phyloP scores from a whole-genome alignment of 2,329 filamentous ascomycete species.

The Hypoxylon sp. region DNA sequence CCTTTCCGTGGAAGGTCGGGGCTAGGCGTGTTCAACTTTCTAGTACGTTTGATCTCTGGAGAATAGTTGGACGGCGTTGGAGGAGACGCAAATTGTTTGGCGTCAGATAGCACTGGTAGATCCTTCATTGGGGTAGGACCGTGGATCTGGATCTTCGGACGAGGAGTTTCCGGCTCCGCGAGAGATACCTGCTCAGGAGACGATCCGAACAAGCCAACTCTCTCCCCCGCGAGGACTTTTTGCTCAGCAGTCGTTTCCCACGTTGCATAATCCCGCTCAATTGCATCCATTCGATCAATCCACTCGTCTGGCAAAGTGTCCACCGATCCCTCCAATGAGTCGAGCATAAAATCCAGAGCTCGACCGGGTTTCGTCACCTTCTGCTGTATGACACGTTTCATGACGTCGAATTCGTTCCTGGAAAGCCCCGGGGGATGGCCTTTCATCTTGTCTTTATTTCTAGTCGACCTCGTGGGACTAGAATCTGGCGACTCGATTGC shows the following conservation, averaged over 20 bases:
- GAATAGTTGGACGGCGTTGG: conserved; percentile 37
- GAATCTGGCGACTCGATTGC: conserved; percentile 60
- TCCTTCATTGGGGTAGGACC: conserved; percentile 46
- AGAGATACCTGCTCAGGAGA: conserved; percentile 8
- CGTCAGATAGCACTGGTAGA: conserved; percentile 18
- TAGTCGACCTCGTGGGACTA: conserved; percentile 26
- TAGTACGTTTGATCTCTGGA: conserved; percentile 27
- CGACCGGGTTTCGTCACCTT: conserved; percentile 78
- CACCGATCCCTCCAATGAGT: conserved; percentile 83
- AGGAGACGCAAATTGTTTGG: conserved; percentile 34
- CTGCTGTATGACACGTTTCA: conserved; percentile 72
- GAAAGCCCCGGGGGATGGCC: conserved; percentile 52
- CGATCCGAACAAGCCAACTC: conserved; percentile 48
- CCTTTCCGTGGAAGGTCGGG: conserved; percentile 18
- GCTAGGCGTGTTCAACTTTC: conserved; percentile 13
- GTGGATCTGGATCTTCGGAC: conserved; percentile 48
- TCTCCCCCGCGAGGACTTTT: conserved; percentile 77
- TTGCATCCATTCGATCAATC: conserved; percentile 85
- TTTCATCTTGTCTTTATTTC: conserved; percentile 13
- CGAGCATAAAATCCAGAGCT: conserved; percentile 85
- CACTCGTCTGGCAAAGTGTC: conserved; percentile 88
- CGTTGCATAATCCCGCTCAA: conserved; percentile 81
- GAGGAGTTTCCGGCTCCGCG: conserved; percentile 41
- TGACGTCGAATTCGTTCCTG: conserved; percentile 65
- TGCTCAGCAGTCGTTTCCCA: conserved; percentile 86